phyloP scores from a whole-genome alignment of 228 moss, liverwort and hornwort species.

The Sphagnum fallax region DNA sequence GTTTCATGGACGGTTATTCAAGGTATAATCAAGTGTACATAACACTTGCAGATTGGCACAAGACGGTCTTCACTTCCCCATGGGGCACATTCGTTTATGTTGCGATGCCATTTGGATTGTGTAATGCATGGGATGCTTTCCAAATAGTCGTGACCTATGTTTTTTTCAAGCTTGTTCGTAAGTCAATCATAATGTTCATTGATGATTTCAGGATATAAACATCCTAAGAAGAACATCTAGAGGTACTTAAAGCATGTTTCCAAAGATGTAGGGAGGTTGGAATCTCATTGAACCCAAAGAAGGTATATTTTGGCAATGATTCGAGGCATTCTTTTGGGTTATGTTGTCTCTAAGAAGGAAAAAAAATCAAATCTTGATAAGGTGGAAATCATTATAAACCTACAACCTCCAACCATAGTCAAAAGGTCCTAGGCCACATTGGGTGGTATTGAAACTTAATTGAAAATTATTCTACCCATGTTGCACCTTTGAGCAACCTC shows the following conservation, averaged over 20 bases:
- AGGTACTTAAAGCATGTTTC: no score
- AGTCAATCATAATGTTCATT: conserved; percentile 8
- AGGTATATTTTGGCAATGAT: neutral
- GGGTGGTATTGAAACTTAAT: neutral
- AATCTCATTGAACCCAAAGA: conserved; percentile 1
- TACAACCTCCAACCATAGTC: no score
- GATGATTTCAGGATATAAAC: conserved; percentile 10
- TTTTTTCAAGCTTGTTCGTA: conserved; percentile 1
- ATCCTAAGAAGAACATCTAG: no score
- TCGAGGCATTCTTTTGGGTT: conserved; percentile 3
- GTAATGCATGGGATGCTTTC: neutral
- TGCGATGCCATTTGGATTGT: neutral
- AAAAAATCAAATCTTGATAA: no score
- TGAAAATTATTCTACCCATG: neutral
- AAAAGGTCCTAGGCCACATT: no score
- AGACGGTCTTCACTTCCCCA: conserved; percentile 1
- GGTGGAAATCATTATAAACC: no score
- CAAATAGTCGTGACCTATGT: neutral
- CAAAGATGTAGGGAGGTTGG: no score
- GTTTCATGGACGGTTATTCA: conserved; percentile 3
- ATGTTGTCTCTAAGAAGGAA: neutral
- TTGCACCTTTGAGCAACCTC: neutral
- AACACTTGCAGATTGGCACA: neutral
- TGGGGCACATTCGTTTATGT: conserved; percentile 4
- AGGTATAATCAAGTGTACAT: conserved; percentile 5